phyloP scores from a whole-genome alignment of 2,329 filamentous ascomycete species.

The Mycogone perniciosa region DNA sequence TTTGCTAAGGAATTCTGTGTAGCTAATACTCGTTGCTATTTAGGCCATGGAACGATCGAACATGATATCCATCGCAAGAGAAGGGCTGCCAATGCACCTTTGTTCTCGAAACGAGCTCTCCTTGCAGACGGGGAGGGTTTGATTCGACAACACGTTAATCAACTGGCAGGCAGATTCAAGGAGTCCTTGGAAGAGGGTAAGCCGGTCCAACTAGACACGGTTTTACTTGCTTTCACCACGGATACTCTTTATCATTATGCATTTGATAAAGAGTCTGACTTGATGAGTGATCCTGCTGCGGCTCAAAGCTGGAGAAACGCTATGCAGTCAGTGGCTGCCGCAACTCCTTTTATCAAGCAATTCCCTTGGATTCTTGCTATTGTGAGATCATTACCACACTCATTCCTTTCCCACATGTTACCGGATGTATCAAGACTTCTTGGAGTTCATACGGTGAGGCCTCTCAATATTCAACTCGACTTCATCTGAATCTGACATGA shows the following conservation, averaged over 20 bases:
- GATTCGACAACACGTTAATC: not conserved
- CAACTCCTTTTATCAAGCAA: slow-evolving; percentile 5
- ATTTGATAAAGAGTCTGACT: not conserved
- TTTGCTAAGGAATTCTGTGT: too few relatives aligned
- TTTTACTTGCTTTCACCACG: not conserved
- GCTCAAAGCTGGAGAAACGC: slow-evolving; percentile 1
- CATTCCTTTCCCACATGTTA: not conserved
- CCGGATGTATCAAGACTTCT: not conserved
- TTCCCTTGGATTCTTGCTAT: slow-evolving; percentile 6
- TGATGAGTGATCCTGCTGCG: not conserved
- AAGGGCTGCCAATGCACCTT: not conserved
- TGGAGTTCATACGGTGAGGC: not conserved
- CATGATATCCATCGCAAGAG: not conserved
- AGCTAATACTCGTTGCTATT: too few relatives aligned
- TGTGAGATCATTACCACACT: not conserved
- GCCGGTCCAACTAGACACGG: not conserved
- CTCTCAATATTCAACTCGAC: too few relatives aligned
- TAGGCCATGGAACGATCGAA: slow-evolving; percentile 1
- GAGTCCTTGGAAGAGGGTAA: not conserved
- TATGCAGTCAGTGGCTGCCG: not conserved
- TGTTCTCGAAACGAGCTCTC: slow-evolving; percentile 4
- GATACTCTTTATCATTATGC: not conserved
- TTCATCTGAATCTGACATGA: not conserved
- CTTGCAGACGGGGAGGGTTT: not conserved
- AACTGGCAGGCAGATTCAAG: not conserved